Base-by-base conservation (phyloP, 176 grass and related monocot genomes). In the Eremochloa ophiuroides region DNA sequence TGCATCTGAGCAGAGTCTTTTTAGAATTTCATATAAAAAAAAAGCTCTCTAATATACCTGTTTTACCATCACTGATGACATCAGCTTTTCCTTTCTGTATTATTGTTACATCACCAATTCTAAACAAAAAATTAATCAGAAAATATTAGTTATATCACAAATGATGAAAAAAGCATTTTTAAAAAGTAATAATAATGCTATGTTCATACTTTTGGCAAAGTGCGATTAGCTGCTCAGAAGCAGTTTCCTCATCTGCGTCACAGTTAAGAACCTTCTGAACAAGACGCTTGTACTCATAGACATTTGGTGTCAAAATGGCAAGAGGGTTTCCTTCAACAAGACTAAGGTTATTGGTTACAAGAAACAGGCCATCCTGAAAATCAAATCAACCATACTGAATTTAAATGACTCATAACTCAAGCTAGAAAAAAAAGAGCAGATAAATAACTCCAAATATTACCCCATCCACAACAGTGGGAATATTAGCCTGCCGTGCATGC, bases 241-340 rank as follows among this genome's bases (percentile, higher is more conserved):
- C 78, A 58, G 76, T 82, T 88, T 95, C 75, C 22, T 95, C 88
- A 60, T 86, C 79, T 71, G 89, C 85, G 25, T 95, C 92, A 74
- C 83, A 91, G 58, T 89, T 91, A 53, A 98, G 79, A 78, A 89
- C 82, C 81, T 89, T 98, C 75, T 95, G 83, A n/a, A 98, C 78
- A 69, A 98, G 91, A 48, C 92, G 95, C 74, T 95, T 98, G 64
- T 98, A 98, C 72, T 98, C 95, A 13, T 93, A 91, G 39, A 91
- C 72, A 92, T 98, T 95, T 82, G 95, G 95, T 69, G 92, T 98
- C 47, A 98, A 86, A 71, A 93, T 82, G 72, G 86, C 95, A 70
- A 93, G 82, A 15, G 84, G 62, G 75, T 95, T 93, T 34, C 70
- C 82, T 62, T 83, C 76, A 67, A 98, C 84, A 28, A 98, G 88